These are phyloP conservation scores for Austropuccinia psidii DNA, from an alignment of 1,284 basidiomycete species.

Conservation along the genomic window DNA sequence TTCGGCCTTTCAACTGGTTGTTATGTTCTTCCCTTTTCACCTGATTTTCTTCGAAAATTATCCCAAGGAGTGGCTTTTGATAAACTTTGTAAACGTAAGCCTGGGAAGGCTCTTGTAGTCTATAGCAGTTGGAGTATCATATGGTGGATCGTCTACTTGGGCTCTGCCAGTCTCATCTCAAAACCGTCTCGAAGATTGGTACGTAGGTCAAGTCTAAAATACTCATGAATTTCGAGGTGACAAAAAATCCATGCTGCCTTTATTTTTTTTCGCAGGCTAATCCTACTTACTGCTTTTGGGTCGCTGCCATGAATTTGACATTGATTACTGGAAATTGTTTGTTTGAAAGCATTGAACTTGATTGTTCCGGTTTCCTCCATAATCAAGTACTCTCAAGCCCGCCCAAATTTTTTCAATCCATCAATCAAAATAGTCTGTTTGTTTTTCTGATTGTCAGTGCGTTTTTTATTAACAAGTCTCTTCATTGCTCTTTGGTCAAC, in stretches of 20 bases:
- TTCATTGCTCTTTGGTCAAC: background rate
- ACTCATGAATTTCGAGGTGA: no score
- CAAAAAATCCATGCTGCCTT: background rate
- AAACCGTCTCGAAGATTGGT: constrained; percentile 69
- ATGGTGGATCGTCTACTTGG: constrained; percentile 65
- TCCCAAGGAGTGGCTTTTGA: constrained; percentile 5
- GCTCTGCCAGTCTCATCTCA: constrained; percentile 43
- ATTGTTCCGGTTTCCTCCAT: background rate
- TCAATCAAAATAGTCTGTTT: constrained; percentile 71
- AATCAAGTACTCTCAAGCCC: constrained; percentile 5
- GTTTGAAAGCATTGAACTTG: constrained; percentile 58
- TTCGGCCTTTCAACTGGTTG: constrained; percentile 76
- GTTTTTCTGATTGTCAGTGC: constrained; percentile 69
- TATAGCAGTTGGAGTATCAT: constrained; percentile 65
- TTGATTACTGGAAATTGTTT: constrained; percentile 74
- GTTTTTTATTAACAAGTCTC: background rate
- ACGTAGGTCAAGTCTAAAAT: constrained; percentile 41
- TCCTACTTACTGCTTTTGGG: constrained; percentile 79
- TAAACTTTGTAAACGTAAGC: constrained; percentile 30
- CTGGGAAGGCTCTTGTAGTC: constrained; percentile 63
- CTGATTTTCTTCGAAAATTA: constrained; percentile 55
- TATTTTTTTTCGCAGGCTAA: constrained; percentile 59
- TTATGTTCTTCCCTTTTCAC: constrained; percentile 67
- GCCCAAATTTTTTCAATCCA: constrained; percentile 63
- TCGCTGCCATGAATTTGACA: constrained; percentile 76